Percentiles rank a stretch among this genome's conserved stretches.
These are phyloP conservation scores for Trichoderma afroharzianum DNA, from an alignment of 2,329 filamentous ascomycete species.

Conservation along the genomic window DNA sequence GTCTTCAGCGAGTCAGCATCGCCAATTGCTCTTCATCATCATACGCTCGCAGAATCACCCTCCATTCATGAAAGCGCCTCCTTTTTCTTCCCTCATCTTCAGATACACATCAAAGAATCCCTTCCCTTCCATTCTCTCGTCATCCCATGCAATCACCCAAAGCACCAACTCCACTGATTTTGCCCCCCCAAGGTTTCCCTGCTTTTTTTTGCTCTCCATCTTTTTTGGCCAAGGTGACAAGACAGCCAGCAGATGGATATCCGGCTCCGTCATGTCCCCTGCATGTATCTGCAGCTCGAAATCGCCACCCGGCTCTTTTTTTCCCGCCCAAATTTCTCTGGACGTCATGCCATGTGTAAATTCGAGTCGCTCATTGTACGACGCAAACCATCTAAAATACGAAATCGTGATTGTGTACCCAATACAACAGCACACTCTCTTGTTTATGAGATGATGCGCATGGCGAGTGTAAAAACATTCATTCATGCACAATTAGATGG, in stretches of 20 bases:
- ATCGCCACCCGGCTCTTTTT: background rate
- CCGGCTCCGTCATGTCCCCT: background rate
- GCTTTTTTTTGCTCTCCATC: background rate
- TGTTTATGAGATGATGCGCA: background rate
- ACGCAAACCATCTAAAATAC: background rate
- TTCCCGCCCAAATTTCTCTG: background rate
- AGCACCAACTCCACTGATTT: background rate
- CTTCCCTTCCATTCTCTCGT: background rate
- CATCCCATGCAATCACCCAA: background rate
- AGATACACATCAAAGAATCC: background rate
- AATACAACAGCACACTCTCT: background rate
- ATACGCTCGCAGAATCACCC: background rate
- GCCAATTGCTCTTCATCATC: background rate
- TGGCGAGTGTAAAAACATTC: background rate
- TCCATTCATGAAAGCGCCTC: background rate
- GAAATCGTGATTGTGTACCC: background rate
- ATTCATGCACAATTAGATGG: background rate
- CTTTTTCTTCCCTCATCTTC: background rate
- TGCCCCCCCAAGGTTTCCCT: background rate
- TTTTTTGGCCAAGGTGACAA: background rate
- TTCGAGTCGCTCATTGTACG: background rate
- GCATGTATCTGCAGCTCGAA: background rate
- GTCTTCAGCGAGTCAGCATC: slow-evolving; percentile 1
- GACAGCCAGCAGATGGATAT: background rate
- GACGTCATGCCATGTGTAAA: background rate